Percentiles rank a stretch among this genome's conserved stretches.
phyloP scores from a whole-genome alignment of 2,329 filamentous ascomycete species.

The Aspergillus clavatus region DNA sequence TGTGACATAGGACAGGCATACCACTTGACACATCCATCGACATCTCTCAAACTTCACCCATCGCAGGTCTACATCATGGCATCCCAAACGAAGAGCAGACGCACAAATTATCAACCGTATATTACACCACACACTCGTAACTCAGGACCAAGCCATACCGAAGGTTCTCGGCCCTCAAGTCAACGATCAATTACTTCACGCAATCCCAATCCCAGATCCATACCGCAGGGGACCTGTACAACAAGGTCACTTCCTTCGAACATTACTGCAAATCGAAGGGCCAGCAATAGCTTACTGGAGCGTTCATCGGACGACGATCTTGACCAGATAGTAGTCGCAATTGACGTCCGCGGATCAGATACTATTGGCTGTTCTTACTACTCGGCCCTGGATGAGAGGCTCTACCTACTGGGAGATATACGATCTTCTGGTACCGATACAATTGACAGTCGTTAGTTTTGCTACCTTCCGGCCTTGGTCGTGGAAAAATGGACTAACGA shows the following conservation, averaged over 20 bases:
- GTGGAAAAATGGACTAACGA: constrained; percentile 19
- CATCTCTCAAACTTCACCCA: not conserved
- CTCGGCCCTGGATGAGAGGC: constrained; percentile 60
- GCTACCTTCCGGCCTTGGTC: constrained; percentile 7
- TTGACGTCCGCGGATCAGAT: constrained; percentile 66
- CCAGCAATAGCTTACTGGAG: constrained; percentile 27
- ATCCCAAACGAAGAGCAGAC: constrained; percentile 7
- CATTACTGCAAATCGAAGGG: constrained; percentile 3
- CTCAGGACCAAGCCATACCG: not conserved
- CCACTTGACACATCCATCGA: too few species aligned
- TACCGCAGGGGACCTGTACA: constrained; percentile 5
- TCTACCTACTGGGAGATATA: constrained; percentile 75
- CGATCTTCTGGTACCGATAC: constrained; percentile 63
- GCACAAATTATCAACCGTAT: constrained; percentile 2
- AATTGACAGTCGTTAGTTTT: constrained; percentile 51
- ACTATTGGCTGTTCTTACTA: constrained; percentile 84
- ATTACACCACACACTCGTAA: constrained; percentile 2
- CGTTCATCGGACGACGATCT: constrained; percentile 47
- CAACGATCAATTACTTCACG: not conserved
- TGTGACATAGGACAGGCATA: too few species aligned
- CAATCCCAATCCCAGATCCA: not conserved
- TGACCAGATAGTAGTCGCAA: constrained; percentile 71
- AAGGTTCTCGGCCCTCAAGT: not conserved
- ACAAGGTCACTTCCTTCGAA: constrained; percentile 9
- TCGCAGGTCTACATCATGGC: constrained; percentile 3